Evolutionary conservation across 163 green algal species (phyloP), one percentile per base, ranked within the genome.

Genomic region (Chlamydomonas reinhardtii): DNA sequence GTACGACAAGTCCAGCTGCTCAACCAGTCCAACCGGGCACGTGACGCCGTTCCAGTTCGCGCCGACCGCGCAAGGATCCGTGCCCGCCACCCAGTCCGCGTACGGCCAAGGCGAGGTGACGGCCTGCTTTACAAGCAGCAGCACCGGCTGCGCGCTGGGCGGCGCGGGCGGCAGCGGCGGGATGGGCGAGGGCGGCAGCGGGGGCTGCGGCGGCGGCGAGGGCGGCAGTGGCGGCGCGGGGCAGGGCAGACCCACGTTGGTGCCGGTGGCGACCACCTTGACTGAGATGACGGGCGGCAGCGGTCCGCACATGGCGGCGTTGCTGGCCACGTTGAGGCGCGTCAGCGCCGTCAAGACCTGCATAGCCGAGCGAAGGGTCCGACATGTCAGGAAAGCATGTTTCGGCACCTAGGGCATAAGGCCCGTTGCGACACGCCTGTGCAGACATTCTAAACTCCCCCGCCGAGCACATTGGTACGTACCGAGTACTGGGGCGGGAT

Each of bases 231-330:
- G 64, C n/a, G 77, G 72, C 5, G 34, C 52, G 24, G 70, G 70
- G 70, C 70, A 76, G 35, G 70, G 35, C 35, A n/a, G 22, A 2
- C 5, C 27, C 9, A 76, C n/a, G 37, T 17, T 11, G 24, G 70
- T 76, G 70, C 70, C 22, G 19, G 70, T 59, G 70, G 56, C 56
- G 70, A 61, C 70, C 35, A 76, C 35, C 9, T 32, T 31, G 70
- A 0, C n/a, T 25, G 43, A 59, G n/a, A 68, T 64, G 61, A 22
- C 34, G 5, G 62, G 29, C 27, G 74, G 74, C 17, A 83, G 34
- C 27, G 61, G 15, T 4, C 76, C 76, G 12, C 76, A 83, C 61
- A 83, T 39, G 35, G 25, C 54, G 12, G 61, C n/a, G 76, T 83
- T 83, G 76, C 43, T 61, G 37, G 52, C 76, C 31, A 83, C 62